Base-by-base conservation (phyloP, 2,329 filamentous ascomycete genomes). In the Septoria linicola region DNA sequence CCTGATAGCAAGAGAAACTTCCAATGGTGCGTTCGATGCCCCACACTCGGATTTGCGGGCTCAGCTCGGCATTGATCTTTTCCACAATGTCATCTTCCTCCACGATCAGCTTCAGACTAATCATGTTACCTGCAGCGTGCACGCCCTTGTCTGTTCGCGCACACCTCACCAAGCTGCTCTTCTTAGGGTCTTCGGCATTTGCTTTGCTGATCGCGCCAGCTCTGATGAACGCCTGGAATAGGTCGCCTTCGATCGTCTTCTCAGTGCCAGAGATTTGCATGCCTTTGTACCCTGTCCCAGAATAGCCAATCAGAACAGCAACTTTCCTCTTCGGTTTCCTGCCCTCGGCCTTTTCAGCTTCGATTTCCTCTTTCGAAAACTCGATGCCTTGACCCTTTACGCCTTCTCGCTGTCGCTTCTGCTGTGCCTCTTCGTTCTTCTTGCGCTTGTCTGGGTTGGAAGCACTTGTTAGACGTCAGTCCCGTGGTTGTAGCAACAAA, bases 141-240 rank as follows among this genome's bases (percentile, higher is more conserved):
- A 97, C 92, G 48, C 93, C 93, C 76, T 97, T 99, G 74, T 99
- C 93, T 0, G 93, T 99, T 58, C 93, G 81, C 3, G 93, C 93
- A 70, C 93, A 99, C 59, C 93, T 86, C 47, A 96, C 88, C 40
- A 99, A 81, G 45, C 89, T 91, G 1, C 90, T 95, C 72, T 99
- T 99, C 71, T 95, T 95, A 3, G 92, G 93, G 67, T 99, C 93
- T 63, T 95, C 85, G 17, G 93, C 93, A 67, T 99, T 99, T 56
- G 89, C 89, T 71, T 97, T 97, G 41, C 91, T 95, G 55, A 99
- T 96, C 32, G 93, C 91, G 14, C 91, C 88, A 2, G 93, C 91
- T 2, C 84, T 83, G 56, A 99, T 87, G 62, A 99, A 92, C 2
- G 93, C 93, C 25, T 83, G 82, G 73, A 99, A 99, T 2, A 99